Base-by-base conservation (phyloP, 2,329 filamentous ascomycete species). In the Scleromitrula shiraiana region DNA sequence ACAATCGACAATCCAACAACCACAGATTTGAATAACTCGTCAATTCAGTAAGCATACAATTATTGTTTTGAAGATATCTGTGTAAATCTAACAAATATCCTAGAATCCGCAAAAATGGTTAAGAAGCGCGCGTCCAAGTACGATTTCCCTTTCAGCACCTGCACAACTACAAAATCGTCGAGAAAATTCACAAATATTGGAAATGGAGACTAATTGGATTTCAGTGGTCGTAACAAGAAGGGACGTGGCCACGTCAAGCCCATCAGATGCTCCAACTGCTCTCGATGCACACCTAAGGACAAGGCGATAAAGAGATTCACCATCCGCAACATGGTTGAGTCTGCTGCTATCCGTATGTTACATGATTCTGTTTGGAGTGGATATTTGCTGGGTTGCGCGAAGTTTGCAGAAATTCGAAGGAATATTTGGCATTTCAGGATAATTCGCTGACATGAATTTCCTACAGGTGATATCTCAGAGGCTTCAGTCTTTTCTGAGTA, bases 231-330 rank as follows among this genome's bases (percentile, higher is more conserved):
- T 73, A 96, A 97, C 87, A 96, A 96, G 89, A 95, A 95, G 77
- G 91, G 93, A 74, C 88, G 93, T 74, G 93, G 93, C 79, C 91
- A 97, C 82, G 89, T 95, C 77, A 98, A 98, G 84, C 94, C 93
- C 69, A 95, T 98, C 78, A 87, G 82, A 71, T 93, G 77, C 85
- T 88, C 78, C 76, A 88, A 83, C 82, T 93, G 77, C 83, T 88
- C 77, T 65, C 77, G 68, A 71, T 83, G 70, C 73, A 73, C 60
- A 59, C 70, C 49, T 53, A 98, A 98, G 85, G 93, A 98, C 70
- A 98, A 98, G 88, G 93, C 94, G 64, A 97, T 98, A 83, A 98
- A 98, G 89, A 83, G 93, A 77, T 98, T 98, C 82, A 98, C 93
- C 77, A 86, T 97, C 82, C 87, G 91, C 74, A 97, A 98, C 86